Base-by-base conservation (phyloP, 495 filamentous ascomycete genomes). In the Pseudomonodictys pantanalensis region DNA sequence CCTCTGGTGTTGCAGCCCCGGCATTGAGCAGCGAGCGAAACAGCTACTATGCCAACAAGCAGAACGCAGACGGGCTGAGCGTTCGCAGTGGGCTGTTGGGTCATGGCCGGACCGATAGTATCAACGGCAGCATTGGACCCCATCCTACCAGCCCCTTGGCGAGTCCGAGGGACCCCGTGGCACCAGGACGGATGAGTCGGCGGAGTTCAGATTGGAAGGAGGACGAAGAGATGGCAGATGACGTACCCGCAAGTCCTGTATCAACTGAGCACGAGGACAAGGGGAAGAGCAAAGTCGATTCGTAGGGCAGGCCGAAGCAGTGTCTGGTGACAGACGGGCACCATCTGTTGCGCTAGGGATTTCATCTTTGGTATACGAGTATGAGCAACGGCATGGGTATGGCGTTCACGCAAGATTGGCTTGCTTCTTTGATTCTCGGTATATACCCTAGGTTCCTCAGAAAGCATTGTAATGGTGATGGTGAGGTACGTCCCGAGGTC, bases 41-140 rank as follows among this genome's bases (percentile, higher is more conserved):
- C 66, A 93, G 89, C 72, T 84, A 89, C 60, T 89, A 95, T 67
- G 81, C 88, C 9, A 76, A 76, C 35, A 90, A 90, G 70, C 86
- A 85, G 71, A 78, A 41, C 66, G 68, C 53, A n/a, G 91, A 95
- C 63, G 87, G 83, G 0, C 82, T 83, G 1, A 96, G 91, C 66
- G 77, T 95, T 11, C 79, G 88, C 28, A 95, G 91, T 64, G 90
- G 85, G 0, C 69, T 86, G 3, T 69, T 90, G 11, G 88, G 89
- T 0, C 91, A 96, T 68, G 80, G 81, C 2, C 79, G 89, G 46
- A 87, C 89, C 56, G 91, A 95, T 65, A 95, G 91, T 67, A 83
- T 90, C 23, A 86, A 79, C 32, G 86, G 87, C 22, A 93, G 88
- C 65, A 86, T 92, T 52, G 78, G 78, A 18, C 84, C 86, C 12